These are phyloP conservation scores for Cyberlindnera amylophila DNA, from an alignment of 805 yeast species.

Conservation along the genomic window DNA sequence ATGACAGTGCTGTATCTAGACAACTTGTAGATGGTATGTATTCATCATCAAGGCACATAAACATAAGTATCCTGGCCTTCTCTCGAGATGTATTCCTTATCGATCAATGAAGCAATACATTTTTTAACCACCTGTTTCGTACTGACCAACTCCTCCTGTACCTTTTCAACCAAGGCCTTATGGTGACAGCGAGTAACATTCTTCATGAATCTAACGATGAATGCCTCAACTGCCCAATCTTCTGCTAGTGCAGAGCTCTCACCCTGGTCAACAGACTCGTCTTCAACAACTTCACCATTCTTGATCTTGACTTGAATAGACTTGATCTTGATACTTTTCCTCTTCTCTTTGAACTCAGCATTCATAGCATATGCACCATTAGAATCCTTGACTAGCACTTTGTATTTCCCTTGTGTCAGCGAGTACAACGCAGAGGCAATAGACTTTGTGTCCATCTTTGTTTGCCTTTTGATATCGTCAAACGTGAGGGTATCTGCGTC, in stretches of 20 bases:
- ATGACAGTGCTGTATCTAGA: too few species aligned
- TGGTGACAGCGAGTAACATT: constrained; percentile 10
- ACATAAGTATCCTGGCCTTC: constrained; percentile 10
- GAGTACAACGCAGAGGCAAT: constrained; percentile 23
- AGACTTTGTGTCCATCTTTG: constrained; percentile 16
- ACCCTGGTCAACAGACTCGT: constrained; percentile 2
- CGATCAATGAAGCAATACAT: constrained; percentile 10
- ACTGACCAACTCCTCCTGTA: constrained; percentile 8
- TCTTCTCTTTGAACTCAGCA: constrained; percentile 18
- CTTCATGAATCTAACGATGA: constrained; percentile 22
- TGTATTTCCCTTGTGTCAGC: constrained; percentile 21
- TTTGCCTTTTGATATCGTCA: constrained; percentile 11
- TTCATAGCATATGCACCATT: constrained; percentile 14
- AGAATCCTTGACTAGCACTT: constrained; percentile 13
- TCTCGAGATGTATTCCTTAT: constrained; percentile 15
- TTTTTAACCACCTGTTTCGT: constrained; percentile 11
- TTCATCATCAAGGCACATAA: constrained; percentile 22
- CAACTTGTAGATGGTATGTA: too few species aligned
- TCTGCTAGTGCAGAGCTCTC: constrained; percentile 3
- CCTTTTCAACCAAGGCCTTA: constrained; percentile 11
- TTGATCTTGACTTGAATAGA: constrained; percentile 21
- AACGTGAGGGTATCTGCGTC: constrained; percentile 14
- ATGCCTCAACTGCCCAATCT: constrained; percentile 19
- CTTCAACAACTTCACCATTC: constrained; percentile 12
- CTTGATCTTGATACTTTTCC: constrained; percentile 14